Evolutionary conservation across 176 grass and related monocot genomes (phyloP), one percentile per base, ranked within the genome.

Genomic region (Metroxylon sagu): DNA sequence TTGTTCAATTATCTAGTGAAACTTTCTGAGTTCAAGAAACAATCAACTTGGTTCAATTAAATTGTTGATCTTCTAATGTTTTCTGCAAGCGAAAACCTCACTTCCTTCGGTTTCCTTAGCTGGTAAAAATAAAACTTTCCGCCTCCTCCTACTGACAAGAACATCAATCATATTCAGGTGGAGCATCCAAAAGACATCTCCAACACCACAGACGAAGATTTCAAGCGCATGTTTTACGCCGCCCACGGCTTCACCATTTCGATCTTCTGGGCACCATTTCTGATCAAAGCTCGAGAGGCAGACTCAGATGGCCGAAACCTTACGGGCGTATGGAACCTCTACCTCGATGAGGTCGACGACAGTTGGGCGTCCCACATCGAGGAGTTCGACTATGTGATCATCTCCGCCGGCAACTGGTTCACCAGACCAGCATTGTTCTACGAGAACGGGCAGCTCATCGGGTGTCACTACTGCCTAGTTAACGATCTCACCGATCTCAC

Each of bases 221-320:
- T 80, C 80, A 88, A 73, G 19, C 76, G 68, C 3, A 79, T 48
- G 27, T 64, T 50, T 76, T 88, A 83, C 68, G 21, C 29, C 0
- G 35, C 3, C 6, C 31, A 94, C 80, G 56, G 78, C 55, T 77
- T 80, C 61, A 94, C 89, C 14, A 3, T 88, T 14, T 68, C 59
- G 28, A 54, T 76, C 57, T 94, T 79, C 72, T 79, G 77, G 89
- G 84, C 89, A 5, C 80, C 84, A 4, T 88, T 84, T 57, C 70
- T 88, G 7, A 76, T 94, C 3, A 48, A 72, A 39, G 80, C 67
- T 49, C 18, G 55, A 48, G 61, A 66, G 75, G 53, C 56, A 68
- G 29, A 66, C 29, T 35, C 28, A 50, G n/a, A 35, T 26, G 26
- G 66, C 60, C 63, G 62, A 19, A 68, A 79, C 68, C 48, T 57